A percentile compares a stretch with the other conserved stretches of the same genome.
Conservation (phyloP, 352 stramenopile species). For the Phytophthora sojae region DNA sequence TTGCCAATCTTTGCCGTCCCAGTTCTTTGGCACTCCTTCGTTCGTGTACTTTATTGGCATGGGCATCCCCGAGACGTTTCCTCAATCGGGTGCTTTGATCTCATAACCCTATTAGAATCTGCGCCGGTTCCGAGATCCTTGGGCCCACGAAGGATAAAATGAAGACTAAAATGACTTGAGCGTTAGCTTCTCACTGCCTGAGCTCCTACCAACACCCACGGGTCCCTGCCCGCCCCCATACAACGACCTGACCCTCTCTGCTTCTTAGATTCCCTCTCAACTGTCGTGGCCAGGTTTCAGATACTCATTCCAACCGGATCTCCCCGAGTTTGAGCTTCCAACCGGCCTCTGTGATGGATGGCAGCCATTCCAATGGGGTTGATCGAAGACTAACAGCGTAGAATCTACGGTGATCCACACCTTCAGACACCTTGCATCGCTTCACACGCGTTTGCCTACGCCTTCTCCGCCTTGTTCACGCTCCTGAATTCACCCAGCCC, state of each 20-base stretch:
- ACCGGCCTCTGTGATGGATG: too few species aligned
- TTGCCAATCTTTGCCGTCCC: constrained; percentile 15
- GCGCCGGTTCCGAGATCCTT: not conserved
- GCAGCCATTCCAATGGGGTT: too few species aligned
- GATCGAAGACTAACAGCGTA: too few species aligned
- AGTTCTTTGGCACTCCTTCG: constrained; percentile 16
- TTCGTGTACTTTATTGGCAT: constrained; percentile 12
- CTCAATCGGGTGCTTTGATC: not conserved
- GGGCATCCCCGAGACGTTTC: not conserved
- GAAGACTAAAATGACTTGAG: constrained; percentile 7
- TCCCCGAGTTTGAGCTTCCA: too few species aligned
- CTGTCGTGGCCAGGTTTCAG: not conserved
- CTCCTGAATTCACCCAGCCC: too few species aligned
- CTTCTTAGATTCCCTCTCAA: not conserved
- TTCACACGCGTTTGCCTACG: too few species aligned
- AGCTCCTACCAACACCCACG: constrained; percentile 5
- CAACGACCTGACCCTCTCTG: not conserved
- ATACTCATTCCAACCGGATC: not conserved
- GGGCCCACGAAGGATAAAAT: not conserved
- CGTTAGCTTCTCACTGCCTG: not conserved
- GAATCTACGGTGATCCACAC: too few species aligned
- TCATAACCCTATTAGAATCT: constrained; percentile 12
- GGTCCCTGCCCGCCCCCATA: not conserved
- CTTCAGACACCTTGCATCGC: too few species aligned
- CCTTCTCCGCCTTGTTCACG: too few species aligned